phyloP scores from a whole-genome alignment of 352 stramenopile genomes.

The Peronospora farinosa region DNA sequence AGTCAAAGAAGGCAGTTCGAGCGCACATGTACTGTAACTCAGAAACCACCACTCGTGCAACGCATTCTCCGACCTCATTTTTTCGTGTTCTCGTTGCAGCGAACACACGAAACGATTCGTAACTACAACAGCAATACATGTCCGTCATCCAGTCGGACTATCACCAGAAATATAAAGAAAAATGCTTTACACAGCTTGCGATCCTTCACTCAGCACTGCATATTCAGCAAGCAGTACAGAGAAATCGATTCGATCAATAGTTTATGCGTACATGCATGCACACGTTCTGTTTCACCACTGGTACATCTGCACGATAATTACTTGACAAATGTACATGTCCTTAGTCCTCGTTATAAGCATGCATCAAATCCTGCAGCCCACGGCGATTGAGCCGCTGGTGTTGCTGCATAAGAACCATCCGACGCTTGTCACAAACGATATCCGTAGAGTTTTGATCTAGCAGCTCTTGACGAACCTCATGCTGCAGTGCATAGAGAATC shows the following conservation, averaged over 20 bases:
- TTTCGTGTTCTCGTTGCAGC: slow-evolving; percentile 16
- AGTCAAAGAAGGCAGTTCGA: slow-evolving; percentile 6
- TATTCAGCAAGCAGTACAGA: slow-evolving; percentile 1
- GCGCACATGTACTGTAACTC: slow-evolving; percentile 1
- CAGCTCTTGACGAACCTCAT: slow-evolving; percentile 73
- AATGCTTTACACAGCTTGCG: too few species aligned
- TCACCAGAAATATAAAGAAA: too few species aligned
- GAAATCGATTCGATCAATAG: slow-evolving; percentile 10
- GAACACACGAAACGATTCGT: neutral
- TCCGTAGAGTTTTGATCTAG: slow-evolving; percentile 62
- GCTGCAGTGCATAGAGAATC: slow-evolving; percentile 63
- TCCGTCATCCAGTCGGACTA: too few species aligned
- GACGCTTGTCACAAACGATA: slow-evolving; percentile 50
- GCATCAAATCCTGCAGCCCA: slow-evolving; percentile 56
- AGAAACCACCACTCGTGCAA: slow-evolving; percentile 1
- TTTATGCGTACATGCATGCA: neutral
- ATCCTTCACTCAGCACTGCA: too few species aligned
- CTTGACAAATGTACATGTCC: neutral
- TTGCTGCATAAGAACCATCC: slow-evolving; percentile 65
- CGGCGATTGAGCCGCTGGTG: slow-evolving; percentile 72
- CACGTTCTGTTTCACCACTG: too few species aligned
- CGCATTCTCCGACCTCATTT: slow-evolving; percentile 4
- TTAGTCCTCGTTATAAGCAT: slow-evolving; percentile 18
- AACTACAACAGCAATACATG: too few species aligned
- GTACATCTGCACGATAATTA: neutral